Evolutionary conservation across 371 early-diverging fungal species (phyloP), one percentile per base, ranked within the genome.

Genomic region (Circinella umbellata): DNA sequence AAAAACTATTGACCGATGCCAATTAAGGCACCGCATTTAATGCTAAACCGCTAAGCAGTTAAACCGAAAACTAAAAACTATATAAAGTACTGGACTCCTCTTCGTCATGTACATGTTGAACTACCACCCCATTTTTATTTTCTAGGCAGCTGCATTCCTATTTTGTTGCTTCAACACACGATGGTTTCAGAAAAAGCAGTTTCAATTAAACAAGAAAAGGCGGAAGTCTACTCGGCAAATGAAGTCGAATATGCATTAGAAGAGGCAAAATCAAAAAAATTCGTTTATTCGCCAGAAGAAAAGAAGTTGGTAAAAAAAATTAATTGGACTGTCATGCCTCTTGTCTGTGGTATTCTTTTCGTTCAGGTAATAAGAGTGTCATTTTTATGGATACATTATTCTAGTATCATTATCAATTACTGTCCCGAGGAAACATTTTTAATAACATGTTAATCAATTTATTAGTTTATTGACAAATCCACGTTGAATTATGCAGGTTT

Each of bases 391-490:
- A 27, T 27, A 27, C 27, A 27, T 27, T 27, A 27, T 2, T 27
- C 27, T 27, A 27, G 27, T 2, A 27, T 27, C 27, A 27, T 27
- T 2, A 27, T 27, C 27, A 27, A 27, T 27, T 42, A 42, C 11
- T 42, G 42, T 42, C 11, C 3, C 3, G 6, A 11, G 42, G 11
- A 11, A 42, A 42, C 3, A 3, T 3, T 42, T 11, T 42, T 42
- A 9, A 1, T 42, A 42, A 42, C 27, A 2, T 42, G 3, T 9
- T 3, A 42, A 11, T 42, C 3, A 42, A 8, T 4, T 27, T 14
- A 9, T 14, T 70, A 81, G 76, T 81, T 79, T 61, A 67, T 76
- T 6, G 82, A 81, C 54, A 81, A 81, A 71, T 61, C 76, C 4
- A 69, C 79, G 7, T 39, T 79, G n/a, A 76, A 75, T 51, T 64